Evolutionary conservation across 257 asterid species (phyloP), one percentile per base, ranked within the genome.

Genomic region (Nicotiana tabacum): DNA sequence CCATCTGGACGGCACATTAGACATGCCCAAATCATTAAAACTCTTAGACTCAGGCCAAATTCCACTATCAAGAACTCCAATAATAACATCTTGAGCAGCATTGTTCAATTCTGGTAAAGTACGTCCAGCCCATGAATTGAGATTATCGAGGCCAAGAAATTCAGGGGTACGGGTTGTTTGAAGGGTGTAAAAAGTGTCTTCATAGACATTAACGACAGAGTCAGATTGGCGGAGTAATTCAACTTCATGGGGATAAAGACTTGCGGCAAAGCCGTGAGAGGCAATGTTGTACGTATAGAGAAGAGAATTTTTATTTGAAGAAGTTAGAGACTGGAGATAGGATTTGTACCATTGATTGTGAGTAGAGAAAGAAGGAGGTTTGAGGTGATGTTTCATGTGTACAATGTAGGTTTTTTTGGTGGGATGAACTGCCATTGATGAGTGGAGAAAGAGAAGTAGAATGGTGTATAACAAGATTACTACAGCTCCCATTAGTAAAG

Each of bases 1-100:
- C 92, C 92, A 89, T 67, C 85, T 85, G 0, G 87, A 62, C 6
- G 92, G 92, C 39, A 89, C 76, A 9, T 48, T 81, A 0, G 90
- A 81, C 60, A 89, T 66, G 1, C 85, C 88, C 1, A 81, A 0
- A 17, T 88, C 92, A 6, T 62, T 86, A 32, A 83, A 89, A 80
- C 90, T 87, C 30, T 88, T 85, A 5, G 89, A 86, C 43, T 89
- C 92, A 0, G 92, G 92, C 92, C 92, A 89, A 2, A 89, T 86
- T 1, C 92, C 92, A 21, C 88, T 89, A 5, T 89, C 92, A 39
- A 89, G 82, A 2, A 89, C 90, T 0, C 92, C 91, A 27, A 89
- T 77, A 27, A 88, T 68, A 48, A 89, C 90, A n/a, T 89, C 92
- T 80, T 89, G 90, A 2, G 86, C 55, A 9, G 89, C 88, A 56